phyloP scores from a whole-genome alignment of 2,329 filamentous ascomycete genomes.

The Neofusicoccum cordaticola region DNA sequence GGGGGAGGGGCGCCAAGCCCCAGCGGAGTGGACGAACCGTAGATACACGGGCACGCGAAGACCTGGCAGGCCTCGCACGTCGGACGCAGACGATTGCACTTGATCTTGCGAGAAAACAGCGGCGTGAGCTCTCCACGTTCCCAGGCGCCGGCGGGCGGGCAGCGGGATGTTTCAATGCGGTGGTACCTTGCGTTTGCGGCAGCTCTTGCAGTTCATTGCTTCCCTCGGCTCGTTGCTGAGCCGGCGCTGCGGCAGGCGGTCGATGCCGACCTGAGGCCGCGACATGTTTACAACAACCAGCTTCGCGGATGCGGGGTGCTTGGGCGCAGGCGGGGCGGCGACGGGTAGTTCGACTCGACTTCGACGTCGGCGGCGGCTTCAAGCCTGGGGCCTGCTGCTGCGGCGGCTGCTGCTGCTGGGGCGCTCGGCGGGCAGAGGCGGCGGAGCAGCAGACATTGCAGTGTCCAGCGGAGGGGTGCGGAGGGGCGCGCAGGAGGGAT shows the following conservation, averaged over 20 bases:
- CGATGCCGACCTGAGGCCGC: conserved; percentile 79
- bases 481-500: neutral
- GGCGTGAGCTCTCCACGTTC: conserved; percentile 1
- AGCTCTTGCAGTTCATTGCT: conserved; percentile 95
- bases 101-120: conserved; percentile 62
- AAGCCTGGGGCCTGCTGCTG: neutral
- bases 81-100: conserved; percentile 81
- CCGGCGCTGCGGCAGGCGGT: conserved; percentile 69
- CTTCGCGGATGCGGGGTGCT: neutral
- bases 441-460: conserved; percentile 10
- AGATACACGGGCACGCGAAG: conserved; percentile 83
- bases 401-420: neutral
- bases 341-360: neutral
- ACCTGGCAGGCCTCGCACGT: conserved; percentile 87
- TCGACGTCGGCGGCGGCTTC: neutral
- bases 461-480: neutral
- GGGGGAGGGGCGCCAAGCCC: conserved; percentile 11
- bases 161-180: conserved; percentile 1
- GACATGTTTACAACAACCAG: conserved; percentile 24
- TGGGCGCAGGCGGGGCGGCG: neutral
- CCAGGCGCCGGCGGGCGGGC: conserved; percentile 16
- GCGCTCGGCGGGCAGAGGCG: neutral
- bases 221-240: conserved; percentile 75
- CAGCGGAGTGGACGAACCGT: conserved; percentile 57
- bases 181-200: conserved; percentile 81